phyloP scores from a whole-genome alignment of 805 yeast species.

The Dipodascus albidus region DNA sequence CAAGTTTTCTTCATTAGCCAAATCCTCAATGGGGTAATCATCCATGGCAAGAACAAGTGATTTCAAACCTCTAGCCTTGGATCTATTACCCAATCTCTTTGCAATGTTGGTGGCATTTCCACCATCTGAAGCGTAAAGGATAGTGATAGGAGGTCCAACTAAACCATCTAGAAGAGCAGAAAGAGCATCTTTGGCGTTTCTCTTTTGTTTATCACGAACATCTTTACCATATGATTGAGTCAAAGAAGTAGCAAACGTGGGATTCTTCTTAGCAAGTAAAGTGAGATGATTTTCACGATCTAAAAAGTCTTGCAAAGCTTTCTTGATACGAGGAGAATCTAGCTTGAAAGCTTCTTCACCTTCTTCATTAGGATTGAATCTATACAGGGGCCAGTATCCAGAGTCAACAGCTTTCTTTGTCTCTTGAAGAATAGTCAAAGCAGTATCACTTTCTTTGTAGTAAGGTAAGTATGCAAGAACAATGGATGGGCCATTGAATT shows the following conservation, averaged over 20 bases:
- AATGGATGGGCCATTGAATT: constrained; percentile 81
- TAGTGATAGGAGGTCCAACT: constrained; percentile 82
- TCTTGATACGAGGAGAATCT: constrained; percentile 73
- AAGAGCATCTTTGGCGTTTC: constrained; percentile 67
- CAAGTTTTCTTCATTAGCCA: constrained; percentile 58
- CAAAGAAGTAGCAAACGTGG: constrained; percentile 67
- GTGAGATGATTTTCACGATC: constrained; percentile 86
- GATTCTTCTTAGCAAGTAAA: constrained; percentile 55
- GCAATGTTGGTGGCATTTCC: constrained; percentile 82
- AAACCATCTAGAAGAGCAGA: constrained; percentile 70
- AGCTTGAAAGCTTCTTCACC: constrained; percentile 53
- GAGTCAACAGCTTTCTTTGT: constrained; percentile 84
- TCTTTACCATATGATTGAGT: constrained; percentile 50
- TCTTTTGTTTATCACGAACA: constrained; percentile 45
- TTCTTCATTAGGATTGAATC: constrained; percentile 58
- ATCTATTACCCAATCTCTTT: constrained; percentile 65
- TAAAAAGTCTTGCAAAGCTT: constrained; percentile 65
- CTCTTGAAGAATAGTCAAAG: constrained; percentile 67
- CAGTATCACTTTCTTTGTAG: constrained; percentile 43
- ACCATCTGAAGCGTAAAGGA: constrained; percentile 85
- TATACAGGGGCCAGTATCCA: constrained; percentile 94
- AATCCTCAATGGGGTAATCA: constrained; percentile 60
- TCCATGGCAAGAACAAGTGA: constrained; percentile 58
- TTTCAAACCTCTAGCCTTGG: constrained; percentile 67
- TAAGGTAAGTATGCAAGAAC: constrained; percentile 86